Conservation (phyloP, 2,329 filamentous ascomycete genomes). For the Fusarium sp. region DNA sequence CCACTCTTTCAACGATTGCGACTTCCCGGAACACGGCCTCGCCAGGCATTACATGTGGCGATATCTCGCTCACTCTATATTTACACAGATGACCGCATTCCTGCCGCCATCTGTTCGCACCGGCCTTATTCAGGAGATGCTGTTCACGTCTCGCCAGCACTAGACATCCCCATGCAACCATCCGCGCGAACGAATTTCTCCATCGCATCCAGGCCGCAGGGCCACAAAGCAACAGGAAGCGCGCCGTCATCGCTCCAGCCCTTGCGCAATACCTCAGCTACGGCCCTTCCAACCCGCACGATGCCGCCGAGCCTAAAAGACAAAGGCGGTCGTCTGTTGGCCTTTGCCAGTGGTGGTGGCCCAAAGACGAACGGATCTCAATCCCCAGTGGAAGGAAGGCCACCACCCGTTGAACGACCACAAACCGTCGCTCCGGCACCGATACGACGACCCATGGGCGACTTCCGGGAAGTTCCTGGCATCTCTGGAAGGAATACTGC, state of each 20-base stretch:
- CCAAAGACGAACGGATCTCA: constrained; percentile 39
- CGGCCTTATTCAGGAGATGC: constrained; percentile 23
- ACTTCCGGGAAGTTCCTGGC: constrained; percentile 55
- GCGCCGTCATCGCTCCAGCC: constrained; percentile 12
- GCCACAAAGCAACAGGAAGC: constrained; percentile 19
- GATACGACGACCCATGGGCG: constrained; percentile 50
- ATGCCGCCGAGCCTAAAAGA: constrained; percentile 54
- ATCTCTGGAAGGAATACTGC: constrained; percentile 52
- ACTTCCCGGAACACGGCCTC: constrained; percentile 14
- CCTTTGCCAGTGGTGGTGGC: constrained; percentile 49
- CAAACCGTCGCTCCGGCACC: constrained; percentile 32
- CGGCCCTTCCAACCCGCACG: constrained; percentile 12
- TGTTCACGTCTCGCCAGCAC: constrained; percentile 18
- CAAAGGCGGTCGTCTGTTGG: constrained; percentile 51
- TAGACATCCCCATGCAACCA: constrained; percentile 31
- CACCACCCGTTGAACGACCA: constrained; percentile 36
- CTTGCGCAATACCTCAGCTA: background rate
- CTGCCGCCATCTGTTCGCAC: constrained; percentile 8
- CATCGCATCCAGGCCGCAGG: constrained; percentile 21
- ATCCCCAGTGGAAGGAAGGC: constrained; percentile 38
- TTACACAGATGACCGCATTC: background rate
- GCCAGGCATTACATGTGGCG: background rate
- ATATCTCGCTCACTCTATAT: background rate
- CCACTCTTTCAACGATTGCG: constrained; percentile 17
- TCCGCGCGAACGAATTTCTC: constrained; percentile 28